Percentiles rank a stretch among this genome's conserved stretches.
phyloP scores from a whole-genome alignment of 768 basidiomycete species.

The Crucibulum laeve region DNA sequence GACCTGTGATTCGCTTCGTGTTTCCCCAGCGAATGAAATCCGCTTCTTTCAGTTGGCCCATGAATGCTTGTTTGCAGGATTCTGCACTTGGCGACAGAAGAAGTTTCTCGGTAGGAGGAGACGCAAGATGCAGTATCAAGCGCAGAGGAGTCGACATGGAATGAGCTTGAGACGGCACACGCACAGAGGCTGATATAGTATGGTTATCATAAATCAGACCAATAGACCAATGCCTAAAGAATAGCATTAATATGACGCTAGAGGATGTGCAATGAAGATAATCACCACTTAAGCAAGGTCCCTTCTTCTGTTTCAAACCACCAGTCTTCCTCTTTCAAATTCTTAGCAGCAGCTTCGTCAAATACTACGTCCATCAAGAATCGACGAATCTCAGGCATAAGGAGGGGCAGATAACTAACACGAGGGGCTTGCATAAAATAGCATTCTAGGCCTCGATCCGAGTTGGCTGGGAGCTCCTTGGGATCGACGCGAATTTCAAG shows the following conservation, averaged over 20 bases:
- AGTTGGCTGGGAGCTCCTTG: constrained; percentile 86
- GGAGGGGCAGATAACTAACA: constrained; percentile 87
- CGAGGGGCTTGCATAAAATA: constrained; percentile 91
- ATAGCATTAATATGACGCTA: constrained; percentile 4
- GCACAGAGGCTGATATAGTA: constrained; percentile 57
- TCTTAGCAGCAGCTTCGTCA: constrained; percentile 74
- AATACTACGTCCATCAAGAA: constrained; percentile 92
- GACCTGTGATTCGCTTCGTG: constrained; percentile 87
- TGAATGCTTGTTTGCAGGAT: constrained; percentile 88
- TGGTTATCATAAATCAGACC: constrained; percentile 91
- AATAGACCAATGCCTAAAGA: constrained; percentile 94
- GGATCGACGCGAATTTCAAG: constrained; percentile 86
- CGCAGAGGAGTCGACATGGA: constrained; percentile 55
- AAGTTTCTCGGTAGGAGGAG: constrained; percentile 84
- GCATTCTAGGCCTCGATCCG: constrained; percentile 83
- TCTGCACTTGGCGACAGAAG: constrained; percentile 78
- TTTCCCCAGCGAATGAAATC: constrained; percentile 98
- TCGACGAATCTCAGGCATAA: constrained; percentile 83
- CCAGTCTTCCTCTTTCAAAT: constrained; percentile 87
- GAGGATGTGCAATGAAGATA: constrained; percentile 9
- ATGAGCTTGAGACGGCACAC: constrained; percentile 38
- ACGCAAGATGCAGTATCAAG: constrained; percentile 82
- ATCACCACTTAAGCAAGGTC: constrained; percentile 81
- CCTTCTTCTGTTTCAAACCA: constrained; percentile 96
- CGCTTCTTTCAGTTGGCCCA: constrained; percentile 95